phyloP scores from a whole-genome alignment of 805 yeast species.

The Saccharomyces jurei region DNA sequence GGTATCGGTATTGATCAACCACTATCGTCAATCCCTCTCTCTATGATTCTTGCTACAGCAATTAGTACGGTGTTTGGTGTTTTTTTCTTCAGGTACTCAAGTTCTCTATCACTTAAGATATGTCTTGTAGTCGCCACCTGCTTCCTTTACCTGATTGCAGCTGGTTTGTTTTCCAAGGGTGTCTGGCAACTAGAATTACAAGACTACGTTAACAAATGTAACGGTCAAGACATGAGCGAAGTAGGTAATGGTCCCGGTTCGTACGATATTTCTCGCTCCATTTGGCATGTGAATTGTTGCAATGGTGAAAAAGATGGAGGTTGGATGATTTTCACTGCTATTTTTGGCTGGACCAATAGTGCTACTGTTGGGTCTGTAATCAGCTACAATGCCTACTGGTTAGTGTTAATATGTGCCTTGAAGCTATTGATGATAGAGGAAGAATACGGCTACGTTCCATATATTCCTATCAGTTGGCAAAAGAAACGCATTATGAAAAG shows the following conservation, averaged over 20 bases:
- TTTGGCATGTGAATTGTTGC: conserved; percentile 95
- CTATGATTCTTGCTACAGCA: conserved; percentile 50
- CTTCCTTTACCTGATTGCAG: conserved; percentile 74
- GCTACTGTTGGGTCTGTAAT: conserved; percentile 84
- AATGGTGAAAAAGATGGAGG: conserved; percentile 87
- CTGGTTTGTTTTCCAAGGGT: conserved; percentile 79
- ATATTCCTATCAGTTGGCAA: conserved; percentile 56
- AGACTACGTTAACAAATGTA: conserved; percentile 60
- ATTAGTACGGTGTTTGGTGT: conserved; percentile 60
- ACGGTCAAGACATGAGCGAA: conserved; percentile 80
- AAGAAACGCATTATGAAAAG: conserved; percentile 41
- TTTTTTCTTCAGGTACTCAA: conserved; percentile 68
- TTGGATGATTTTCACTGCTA: conserved; percentile 86
- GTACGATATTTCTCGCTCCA: conserved; percentile 66
- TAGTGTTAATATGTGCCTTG: conserved; percentile 37
- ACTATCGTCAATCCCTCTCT: conserved; percentile 52
- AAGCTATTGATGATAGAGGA: conserved; percentile 45
- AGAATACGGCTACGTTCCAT: conserved; percentile 49
- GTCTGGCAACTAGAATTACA: conserved; percentile 87
- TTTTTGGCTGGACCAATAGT: conserved; percentile 89
- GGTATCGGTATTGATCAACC: conserved; percentile 79
- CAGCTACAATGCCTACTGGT: conserved; percentile 70
- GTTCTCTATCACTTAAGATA: conserved; percentile 63
- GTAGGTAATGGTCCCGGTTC: conserved; percentile 92
- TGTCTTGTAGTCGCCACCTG: conserved; percentile 72